These are phyloP conservation scores for Leccinum obscurum DNA, from an alignment of 768 basidiomycete species.

Conservation along the genomic window DNA sequence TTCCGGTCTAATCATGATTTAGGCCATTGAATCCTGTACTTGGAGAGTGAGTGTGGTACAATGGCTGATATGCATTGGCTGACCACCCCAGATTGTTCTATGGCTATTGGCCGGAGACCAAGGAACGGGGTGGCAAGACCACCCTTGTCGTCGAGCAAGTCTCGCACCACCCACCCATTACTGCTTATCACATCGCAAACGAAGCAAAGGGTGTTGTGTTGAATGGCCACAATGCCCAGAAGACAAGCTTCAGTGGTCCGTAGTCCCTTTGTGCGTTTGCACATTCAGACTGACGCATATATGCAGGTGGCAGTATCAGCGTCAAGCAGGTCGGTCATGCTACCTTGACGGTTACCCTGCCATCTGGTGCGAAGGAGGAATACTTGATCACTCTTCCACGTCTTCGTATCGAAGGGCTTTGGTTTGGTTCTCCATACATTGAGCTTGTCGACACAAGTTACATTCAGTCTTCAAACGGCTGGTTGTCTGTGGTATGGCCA, in stretches of 20 bases:
- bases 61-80: not conserved
- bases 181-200: conserved; percentile 88
- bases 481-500: conserved; percentile 47
- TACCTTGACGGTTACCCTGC: conserved; percentile 64
- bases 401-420: conserved; percentile 90
- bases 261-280: conserved; percentile 6
- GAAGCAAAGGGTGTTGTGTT: conserved; percentile 69
- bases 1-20: conserved; percentile 15
- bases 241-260: conserved; percentile 86
- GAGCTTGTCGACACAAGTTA: conserved; percentile 83
- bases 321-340: conserved; percentile 98
- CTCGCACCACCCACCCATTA: conserved; percentile 91
- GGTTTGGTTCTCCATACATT: conserved; percentile 90
- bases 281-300: conserved; percentile 4
- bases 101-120: conserved; percentile 77
- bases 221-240: conserved; percentile 90
- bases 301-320: conserved; percentile 64
- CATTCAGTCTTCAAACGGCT: conserved; percentile 71
- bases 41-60: conserved; percentile 69
- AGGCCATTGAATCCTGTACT: conserved; percentile 96
- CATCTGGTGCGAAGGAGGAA: conserved; percentile 57
- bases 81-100: conserved; percentile 67
- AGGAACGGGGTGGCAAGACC: conserved; percentile 73
- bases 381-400: conserved; percentile 92
- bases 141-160: conserved; percentile 90